phyloP scores from a whole-genome alignment of 768 basidiomycete genomes.

The Strobilomyces dryophilus region DNA sequence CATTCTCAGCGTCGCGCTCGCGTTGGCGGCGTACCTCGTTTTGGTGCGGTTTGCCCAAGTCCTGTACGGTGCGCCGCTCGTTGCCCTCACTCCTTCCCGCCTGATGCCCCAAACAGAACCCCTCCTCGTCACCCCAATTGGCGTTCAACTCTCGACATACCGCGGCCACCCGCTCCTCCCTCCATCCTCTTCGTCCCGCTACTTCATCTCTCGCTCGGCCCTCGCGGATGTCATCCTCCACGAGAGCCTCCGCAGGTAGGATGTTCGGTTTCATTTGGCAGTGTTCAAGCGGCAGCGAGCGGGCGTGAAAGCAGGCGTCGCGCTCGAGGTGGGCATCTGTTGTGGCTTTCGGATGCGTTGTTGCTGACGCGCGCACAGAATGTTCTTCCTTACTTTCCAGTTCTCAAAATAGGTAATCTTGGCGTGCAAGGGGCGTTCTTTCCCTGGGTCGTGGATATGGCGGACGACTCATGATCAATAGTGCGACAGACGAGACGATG shows the following conservation, averaged over 20 bases:
- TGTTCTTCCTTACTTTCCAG: conserved; percentile 56
- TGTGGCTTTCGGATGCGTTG: not conserved
- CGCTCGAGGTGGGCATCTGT: conserved; percentile 47
- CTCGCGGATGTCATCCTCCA: conserved; percentile 68
- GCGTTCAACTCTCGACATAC: conserved; percentile 72
- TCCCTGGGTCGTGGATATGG: not conserved
- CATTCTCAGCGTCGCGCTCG: not conserved
- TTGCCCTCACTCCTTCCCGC: too few species aligned
- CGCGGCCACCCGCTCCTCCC: conserved; percentile 45
- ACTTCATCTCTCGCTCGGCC: conserved; percentile 52
- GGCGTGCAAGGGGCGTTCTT: conserved; percentile 51
- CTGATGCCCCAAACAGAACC: not conserved
- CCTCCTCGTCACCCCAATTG: conserved; percentile 61
- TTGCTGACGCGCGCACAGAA: conserved; percentile 41
- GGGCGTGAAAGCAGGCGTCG: conserved; percentile 41
- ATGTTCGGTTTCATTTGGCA: conserved; percentile 66
- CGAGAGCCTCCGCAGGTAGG: conserved; percentile 70
- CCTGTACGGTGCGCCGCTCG: conserved; percentile 40
- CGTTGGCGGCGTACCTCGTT: conserved; percentile 20
- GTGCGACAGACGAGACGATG: too few species aligned
- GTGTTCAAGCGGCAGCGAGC: conserved; percentile 29
- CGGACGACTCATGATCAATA: not conserved
- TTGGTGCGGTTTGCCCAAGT: conserved; percentile 41
- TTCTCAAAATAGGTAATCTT: conserved; percentile 56
- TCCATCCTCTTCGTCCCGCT: conserved; percentile 34